A percentile compares a stretch with the other conserved stretches of the same genome.
phyloP scores from a whole-genome alignment of 2,329 filamentous ascomycete species.

The Macroventuria anomochaeta region DNA sequence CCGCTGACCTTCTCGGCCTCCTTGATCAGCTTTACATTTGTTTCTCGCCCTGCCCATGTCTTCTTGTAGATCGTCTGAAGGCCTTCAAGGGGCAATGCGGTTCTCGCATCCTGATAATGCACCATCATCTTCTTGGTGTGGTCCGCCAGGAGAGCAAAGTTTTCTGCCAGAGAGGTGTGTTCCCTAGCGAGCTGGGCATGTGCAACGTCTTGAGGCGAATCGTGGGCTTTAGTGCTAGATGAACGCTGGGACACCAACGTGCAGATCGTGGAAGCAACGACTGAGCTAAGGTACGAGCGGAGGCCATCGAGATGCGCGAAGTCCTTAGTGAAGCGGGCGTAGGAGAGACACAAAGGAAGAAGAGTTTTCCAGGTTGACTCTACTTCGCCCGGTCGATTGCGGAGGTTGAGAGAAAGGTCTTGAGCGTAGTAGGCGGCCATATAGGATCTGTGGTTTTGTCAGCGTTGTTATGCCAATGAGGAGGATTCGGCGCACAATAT shows the following conservation, averaged over 20 bases:
- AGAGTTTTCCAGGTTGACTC: constrained; percentile 49
- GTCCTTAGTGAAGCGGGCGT: constrained; percentile 40
- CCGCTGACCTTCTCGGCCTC: constrained; percentile 45
- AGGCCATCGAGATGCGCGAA: constrained; percentile 51
- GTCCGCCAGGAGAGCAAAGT: constrained; percentile 38
- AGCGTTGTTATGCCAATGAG: constrained; percentile 11
- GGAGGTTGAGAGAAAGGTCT: constrained; percentile 39
- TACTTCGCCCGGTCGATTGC: constrained; percentile 41
- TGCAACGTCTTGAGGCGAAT: constrained; percentile 37
- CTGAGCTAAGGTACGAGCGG: constrained; percentile 49
- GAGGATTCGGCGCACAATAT: constrained; percentile 44
- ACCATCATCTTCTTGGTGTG: constrained; percentile 35
- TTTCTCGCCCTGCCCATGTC: constrained; percentile 45
- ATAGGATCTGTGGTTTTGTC: constrained; percentile 40
- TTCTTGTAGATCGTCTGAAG: constrained; percentile 48
- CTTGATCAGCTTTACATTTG: constrained; percentile 25
- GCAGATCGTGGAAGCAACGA: constrained; percentile 50
- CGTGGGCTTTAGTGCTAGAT: constrained; percentile 27
- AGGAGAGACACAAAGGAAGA: constrained; percentile 44
- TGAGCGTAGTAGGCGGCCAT: constrained; percentile 47
- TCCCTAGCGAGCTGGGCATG: constrained; percentile 34
- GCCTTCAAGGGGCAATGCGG: constrained; percentile 43
- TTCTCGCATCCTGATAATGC: constrained; percentile 38
- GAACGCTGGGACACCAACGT: constrained; percentile 39
- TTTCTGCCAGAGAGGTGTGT: constrained; percentile 29